Percentiles rank a stretch among this genome's conserved stretches.
These are phyloP conservation scores for Aureobasidium uvarum DNA, from an alignment of 2,329 filamentous ascomycete genomes.

Conservation along the genomic window DNA sequence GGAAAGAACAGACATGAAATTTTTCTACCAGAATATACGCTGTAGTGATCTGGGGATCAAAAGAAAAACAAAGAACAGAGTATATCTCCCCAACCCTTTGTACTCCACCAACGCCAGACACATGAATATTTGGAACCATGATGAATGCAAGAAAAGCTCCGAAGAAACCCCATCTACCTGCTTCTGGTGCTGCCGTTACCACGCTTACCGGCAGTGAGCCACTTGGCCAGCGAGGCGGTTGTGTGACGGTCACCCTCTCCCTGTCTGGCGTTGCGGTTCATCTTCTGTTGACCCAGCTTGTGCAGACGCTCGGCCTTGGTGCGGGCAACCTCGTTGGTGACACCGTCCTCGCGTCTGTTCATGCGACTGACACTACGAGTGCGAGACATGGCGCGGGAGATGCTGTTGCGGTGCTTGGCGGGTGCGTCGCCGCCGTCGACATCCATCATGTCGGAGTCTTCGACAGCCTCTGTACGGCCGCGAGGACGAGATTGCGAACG, in stretches of 20 bases:
- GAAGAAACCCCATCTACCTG: slow-evolving; percentile 30
- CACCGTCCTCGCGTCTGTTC: slow-evolving; percentile 74
- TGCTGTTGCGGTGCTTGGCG: slow-evolving; percentile 34
- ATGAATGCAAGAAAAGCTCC: slow-evolving; percentile 9
- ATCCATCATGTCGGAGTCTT: slow-evolving; percentile 73
- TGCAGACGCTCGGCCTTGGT: slow-evolving; percentile 80
- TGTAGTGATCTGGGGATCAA: neutral
- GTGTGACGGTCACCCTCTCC: slow-evolving; percentile 95
- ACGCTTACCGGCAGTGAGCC: slow-evolving; percentile 91
- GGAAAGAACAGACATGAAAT: slow-evolving; percentile 1
- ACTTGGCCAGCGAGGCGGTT: slow-evolving; percentile 77
- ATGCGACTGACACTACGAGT: slow-evolving; percentile 60
- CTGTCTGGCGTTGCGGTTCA: slow-evolving; percentile 96
- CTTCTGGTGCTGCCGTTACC: slow-evolving; percentile 84
- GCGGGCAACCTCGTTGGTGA: slow-evolving; percentile 64
- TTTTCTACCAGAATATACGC: slow-evolving; percentile 20
- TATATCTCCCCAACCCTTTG: slow-evolving; percentile 14
- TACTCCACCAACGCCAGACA: slow-evolving; percentile 27
- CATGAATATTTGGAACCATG: slow-evolving; percentile 15
- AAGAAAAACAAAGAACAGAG: neutral
- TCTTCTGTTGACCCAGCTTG: slow-evolving; percentile 94
- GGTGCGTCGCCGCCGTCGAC: slow-evolving; percentile 43
- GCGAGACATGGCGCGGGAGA: slow-evolving; percentile 67
- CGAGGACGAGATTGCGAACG: slow-evolving; percentile 62
- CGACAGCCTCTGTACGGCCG: slow-evolving; percentile 55